A percentile compares a stretch with the other conserved stretches of the same genome.
Conservation (phyloP, 169 alveolate species). For the Eimeria nieschulzi region DNA sequence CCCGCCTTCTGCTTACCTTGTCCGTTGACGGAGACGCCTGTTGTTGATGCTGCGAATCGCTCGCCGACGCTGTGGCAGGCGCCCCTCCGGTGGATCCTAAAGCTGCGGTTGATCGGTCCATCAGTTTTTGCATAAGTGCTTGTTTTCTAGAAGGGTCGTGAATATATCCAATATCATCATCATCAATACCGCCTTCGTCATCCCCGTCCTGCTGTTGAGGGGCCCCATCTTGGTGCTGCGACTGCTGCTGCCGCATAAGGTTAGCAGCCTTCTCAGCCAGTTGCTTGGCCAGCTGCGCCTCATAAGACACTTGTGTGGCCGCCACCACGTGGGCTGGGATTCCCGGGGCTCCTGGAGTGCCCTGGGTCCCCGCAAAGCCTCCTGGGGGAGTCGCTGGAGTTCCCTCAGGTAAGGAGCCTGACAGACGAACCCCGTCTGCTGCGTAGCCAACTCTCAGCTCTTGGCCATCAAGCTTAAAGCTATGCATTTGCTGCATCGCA, state of each 20-base stretch:
- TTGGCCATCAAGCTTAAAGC: conserved; percentile 94
- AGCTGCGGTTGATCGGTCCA: conserved; percentile 57
- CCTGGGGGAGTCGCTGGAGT: conserved; percentile 64
- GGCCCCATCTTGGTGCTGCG: conserved; percentile 29
- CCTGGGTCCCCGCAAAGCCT: conserved; percentile 31
- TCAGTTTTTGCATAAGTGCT: conserved; percentile 73
- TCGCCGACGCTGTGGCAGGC: conserved; percentile 35
- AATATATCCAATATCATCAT: conserved; percentile 64
- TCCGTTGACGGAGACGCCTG: conserved; percentile 52
- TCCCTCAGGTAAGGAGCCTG: conserved; percentile 62
- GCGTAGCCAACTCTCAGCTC: conserved; percentile 89
- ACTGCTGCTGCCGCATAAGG: conserved; percentile 69
- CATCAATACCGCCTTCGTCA: conserved; percentile 71
- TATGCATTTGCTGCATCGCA: conserved; percentile 95
- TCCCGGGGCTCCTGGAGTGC: conserved; percentile 52
- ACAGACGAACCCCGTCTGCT: conserved; percentile 77
- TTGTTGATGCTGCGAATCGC: conserved; percentile 39
- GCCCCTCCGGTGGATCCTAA: conserved; percentile 15
- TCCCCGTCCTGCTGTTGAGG: conserved; percentile 50
- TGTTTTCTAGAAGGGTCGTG: conserved; percentile 66
- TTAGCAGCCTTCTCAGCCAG: conserved; percentile 74
- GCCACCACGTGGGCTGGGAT: conserved; percentile 64
- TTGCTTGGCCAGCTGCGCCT: conserved; percentile 75
- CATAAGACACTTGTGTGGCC: conserved; percentile 66
- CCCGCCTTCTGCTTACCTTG: conserved; percentile 14